Evolutionary conservation across 1,284 basidiomycete species (phyloP).

Genomic region (Boletus hoseneyae): DNA sequence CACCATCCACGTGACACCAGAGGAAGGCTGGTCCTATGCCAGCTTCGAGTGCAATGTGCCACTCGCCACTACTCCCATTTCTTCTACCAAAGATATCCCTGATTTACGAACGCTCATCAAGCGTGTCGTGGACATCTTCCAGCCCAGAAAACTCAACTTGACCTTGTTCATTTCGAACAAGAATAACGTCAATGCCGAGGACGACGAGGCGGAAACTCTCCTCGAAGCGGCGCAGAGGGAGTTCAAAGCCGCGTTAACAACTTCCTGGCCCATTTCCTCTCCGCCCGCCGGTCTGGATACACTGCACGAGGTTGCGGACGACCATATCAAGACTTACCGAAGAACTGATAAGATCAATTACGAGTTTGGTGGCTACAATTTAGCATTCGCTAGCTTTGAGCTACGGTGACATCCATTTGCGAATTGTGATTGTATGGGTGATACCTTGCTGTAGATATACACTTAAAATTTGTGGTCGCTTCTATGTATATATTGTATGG

Average conservation of each 20-base stretch:
- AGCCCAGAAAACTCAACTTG: conserved; percentile 83
- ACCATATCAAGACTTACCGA: conserved; percentile 41
- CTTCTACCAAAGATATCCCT: conserved; percentile 49
- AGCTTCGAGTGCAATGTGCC: conserved; percentile 99
- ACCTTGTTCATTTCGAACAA: conserved; percentile 88
- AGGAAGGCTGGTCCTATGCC: conserved; percentile 96
- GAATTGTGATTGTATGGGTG: conserved; percentile 14
- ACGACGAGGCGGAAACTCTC: conserved; percentile 49
- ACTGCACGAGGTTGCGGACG: conserved; percentile 13
- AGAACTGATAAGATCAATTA: conserved; percentile 98
- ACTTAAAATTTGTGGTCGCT: conserved; percentile 12
- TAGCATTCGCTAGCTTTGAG: conserved; percentile 92
- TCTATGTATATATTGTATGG: conserved; percentile 12
- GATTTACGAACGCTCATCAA: conserved; percentile 80
- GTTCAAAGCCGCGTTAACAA: conserved; percentile 59
- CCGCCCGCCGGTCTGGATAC: conserved; percentile 18
- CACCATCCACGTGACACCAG: conserved; percentile 98
- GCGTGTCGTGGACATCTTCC: conserved; percentile 90
- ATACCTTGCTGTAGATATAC: conserved; percentile 24
- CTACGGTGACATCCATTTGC: conserved; percentile 31
- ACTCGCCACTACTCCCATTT: conserved; percentile 44
- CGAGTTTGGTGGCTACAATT: conserved; percentile 94
- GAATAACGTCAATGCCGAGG: conserved; percentile 47
- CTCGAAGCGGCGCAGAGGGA: conserved; percentile 67
- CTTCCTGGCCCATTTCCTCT: conserved; percentile 22